Evolutionary conservation across 495 filamentous ascomycete species (phyloP).

Genomic region (Bombardia bombarda): DNA sequence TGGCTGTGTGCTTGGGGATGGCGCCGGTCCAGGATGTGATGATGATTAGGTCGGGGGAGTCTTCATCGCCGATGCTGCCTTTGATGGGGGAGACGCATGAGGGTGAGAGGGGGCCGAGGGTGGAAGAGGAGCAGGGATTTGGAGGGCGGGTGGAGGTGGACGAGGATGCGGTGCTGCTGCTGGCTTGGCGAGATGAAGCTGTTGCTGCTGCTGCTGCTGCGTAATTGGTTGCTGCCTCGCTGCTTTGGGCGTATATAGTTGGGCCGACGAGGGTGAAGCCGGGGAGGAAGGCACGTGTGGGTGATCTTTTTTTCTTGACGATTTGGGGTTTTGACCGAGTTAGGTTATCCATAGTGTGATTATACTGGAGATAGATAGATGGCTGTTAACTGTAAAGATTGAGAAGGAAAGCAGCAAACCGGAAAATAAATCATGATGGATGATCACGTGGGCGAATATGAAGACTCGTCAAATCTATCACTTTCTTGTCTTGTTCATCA

Average conservation of each 20-base stretch:
- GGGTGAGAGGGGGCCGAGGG: background rate
- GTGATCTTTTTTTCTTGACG: background rate
- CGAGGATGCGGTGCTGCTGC: background rate
- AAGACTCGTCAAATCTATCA: too few species aligned
- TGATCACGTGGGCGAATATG: too few species aligned
- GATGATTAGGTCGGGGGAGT: slow-evolving; percentile 28
- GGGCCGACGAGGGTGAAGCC: background rate
- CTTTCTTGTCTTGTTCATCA: too few species aligned
- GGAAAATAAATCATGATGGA: too few species aligned
- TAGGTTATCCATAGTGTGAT: background rate
- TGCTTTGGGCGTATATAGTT: background rate
- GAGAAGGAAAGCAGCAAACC: background rate
- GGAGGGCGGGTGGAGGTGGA: background rate
- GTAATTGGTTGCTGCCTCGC: background rate
- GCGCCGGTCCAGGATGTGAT: slow-evolving; percentile 39
- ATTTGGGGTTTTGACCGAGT: background rate
- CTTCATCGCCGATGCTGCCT: background rate
- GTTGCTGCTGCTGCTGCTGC: background rate
- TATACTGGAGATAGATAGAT: background rate
- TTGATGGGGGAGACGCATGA: background rate
- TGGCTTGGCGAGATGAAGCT: too few species aligned
- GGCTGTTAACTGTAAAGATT: background rate
- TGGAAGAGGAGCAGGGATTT: background rate
- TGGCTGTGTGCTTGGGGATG: slow-evolving; percentile 27
- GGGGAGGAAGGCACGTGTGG: background rate